Percentiles rank a stretch among this genome's conserved stretches.
These are phyloP conservation scores for Nymphaea colorata DNA, from an alignment of 164 flowering plant genomes.

Conservation along the genomic window DNA sequence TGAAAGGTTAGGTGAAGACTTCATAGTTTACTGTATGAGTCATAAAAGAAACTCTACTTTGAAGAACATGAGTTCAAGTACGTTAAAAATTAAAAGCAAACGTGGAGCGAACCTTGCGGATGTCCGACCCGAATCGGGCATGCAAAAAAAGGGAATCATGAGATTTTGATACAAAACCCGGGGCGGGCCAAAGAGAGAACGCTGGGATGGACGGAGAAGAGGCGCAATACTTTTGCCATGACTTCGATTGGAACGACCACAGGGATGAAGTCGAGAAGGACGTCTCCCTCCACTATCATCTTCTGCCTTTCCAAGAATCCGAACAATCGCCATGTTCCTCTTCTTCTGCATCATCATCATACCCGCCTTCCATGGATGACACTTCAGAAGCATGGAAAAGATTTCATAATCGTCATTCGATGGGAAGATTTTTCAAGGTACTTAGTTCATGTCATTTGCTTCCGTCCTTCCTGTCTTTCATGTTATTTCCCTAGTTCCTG, in stretches of 20 bases:
- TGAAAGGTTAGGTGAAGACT: too few species aligned
- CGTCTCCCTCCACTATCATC: conserved; percentile 35
- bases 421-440: conserved; percentile 89
- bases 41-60: too few species aligned
- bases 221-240: conserved; percentile 25
- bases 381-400: conserved; percentile 52
- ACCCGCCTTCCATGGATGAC: conserved; percentile 5
- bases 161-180: too few species aligned
- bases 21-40: too few species aligned
- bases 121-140: too few species aligned
- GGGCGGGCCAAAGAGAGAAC: too few species aligned
- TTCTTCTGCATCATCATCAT: conserved; percentile 5
- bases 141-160: too few species aligned
- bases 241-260: conserved; percentile 71
- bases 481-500: not conserved
- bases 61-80: too few species aligned
- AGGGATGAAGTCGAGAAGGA: conserved; percentile 39
- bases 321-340: not conserved
- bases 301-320: conserved; percentile 18
- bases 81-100: too few species aligned
- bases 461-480: not conserved
- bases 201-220: not conserved
- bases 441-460: not conserved
- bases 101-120: too few species aligned
- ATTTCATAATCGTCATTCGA: conserved; percentile 67